phyloP scores from a whole-genome alignment of 306 rosid species.

The Prinsepia uniflora region DNA sequence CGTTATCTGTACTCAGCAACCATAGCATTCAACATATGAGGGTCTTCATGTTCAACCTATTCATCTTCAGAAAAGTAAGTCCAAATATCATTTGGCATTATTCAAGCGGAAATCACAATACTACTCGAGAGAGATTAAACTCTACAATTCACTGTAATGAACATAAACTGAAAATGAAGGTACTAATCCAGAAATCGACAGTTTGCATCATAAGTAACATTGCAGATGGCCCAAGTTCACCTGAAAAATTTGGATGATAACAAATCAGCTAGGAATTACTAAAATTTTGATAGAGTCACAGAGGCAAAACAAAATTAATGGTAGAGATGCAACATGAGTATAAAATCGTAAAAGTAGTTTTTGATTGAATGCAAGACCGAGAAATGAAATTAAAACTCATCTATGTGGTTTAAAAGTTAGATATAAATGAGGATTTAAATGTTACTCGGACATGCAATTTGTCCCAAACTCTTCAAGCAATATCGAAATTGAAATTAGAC shows the following conservation, averaged over 20 bases:
- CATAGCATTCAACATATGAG: neutral
- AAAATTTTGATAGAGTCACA: neutral
- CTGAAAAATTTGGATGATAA: neutral
- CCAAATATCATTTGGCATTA: neutral
- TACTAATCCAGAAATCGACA: constrained; percentile 6
- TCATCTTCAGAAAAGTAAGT: neutral
- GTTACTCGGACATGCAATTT: neutral
- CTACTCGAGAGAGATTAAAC: neutral
- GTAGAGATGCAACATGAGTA: neutral
- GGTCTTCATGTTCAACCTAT: neutral
- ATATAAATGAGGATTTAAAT: neutral
- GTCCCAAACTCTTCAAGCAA: too few relatives aligned
- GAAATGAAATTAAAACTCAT: neutral
- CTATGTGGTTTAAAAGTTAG: neutral
- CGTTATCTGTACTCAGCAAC: neutral
- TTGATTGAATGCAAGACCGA: neutral
- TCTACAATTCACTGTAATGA: neutral
- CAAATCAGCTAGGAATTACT: neutral
- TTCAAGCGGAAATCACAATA: neutral
- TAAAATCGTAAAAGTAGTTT: neutral
- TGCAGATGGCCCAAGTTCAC: too few relatives aligned
- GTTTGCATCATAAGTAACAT: too few relatives aligned
- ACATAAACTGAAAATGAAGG: constrained; percentile 16
- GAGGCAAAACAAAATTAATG: neutral
- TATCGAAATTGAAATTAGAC: too few relatives aligned